Percentiles rank a stretch among this genome's conserved stretches.
These are phyloP conservation scores for Gossypium turneri DNA, from an alignment of 345 rosid genomes.

Conservation along the genomic window DNA sequence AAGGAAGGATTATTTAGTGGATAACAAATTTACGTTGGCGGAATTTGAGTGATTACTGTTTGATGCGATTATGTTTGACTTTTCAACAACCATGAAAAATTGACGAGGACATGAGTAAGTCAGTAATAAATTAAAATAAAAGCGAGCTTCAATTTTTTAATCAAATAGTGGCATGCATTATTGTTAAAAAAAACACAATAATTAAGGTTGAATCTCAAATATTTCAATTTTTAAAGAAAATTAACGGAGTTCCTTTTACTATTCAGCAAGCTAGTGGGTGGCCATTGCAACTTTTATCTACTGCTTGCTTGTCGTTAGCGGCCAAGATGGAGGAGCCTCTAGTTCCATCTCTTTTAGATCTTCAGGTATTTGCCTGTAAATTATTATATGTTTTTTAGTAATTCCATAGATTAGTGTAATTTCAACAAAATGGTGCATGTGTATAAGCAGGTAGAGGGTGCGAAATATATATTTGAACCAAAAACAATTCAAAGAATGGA, in stretches of 20 bases:
- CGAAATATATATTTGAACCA: slow-evolving; percentile 71
- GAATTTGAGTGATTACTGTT: slow-evolving; percentile 20
- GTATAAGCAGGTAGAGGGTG: slow-evolving; percentile 55
- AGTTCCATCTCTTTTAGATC: slow-evolving; percentile 78
- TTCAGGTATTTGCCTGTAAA: slow-evolving; percentile 52
- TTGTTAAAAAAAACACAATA: too few relatives aligned
- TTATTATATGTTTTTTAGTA: background rate
- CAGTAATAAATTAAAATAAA: background rate
- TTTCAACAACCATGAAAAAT: slow-evolving; percentile 24
- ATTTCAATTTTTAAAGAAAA: too few relatives aligned
- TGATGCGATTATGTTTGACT: slow-evolving; percentile 32
- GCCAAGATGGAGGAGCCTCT: slow-evolving; percentile 98
- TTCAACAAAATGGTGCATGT: background rate
- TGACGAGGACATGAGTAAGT: slow-evolving; percentile 26
- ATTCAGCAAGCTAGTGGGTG: slow-evolving; percentile 66
- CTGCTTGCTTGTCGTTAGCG: slow-evolving; percentile 91
- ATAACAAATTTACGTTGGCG: slow-evolving; percentile 13
- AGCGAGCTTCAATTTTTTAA: background rate
- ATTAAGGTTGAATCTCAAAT: too few relatives aligned
- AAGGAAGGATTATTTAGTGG: background rate
- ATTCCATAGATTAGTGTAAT: background rate
- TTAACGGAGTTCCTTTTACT: background rate
- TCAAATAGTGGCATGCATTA: background rate
- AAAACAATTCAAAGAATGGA: slow-evolving; percentile 90
- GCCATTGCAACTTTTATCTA: slow-evolving; percentile 88